These are phyloP conservation scores for Strombidium stylifer DNA, from an alignment of 73 alveolate genomes.

Conservation along the genomic window DNA sequence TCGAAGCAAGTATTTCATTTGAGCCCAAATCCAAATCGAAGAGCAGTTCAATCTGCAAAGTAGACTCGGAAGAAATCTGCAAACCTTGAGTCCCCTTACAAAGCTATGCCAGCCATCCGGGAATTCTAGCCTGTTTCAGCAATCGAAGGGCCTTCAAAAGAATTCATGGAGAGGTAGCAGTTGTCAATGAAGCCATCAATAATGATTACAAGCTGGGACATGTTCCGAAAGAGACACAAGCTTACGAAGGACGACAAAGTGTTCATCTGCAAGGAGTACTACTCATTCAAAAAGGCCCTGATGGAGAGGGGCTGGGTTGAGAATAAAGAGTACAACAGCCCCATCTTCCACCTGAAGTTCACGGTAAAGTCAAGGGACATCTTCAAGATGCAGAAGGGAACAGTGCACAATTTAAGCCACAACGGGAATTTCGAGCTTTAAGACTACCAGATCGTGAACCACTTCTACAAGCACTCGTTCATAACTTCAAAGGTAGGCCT, in stretches of 20 bases:
- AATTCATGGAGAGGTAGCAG: conserved; percentile 36
- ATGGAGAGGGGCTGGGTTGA: conserved; percentile 94
- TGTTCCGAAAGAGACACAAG: conserved; percentile 60
- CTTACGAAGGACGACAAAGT: conserved; percentile 55
- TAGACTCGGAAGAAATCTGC: neutral
- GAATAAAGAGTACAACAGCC: conserved; percentile 76
- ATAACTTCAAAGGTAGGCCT: neutral
- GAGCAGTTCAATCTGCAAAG: neutral
- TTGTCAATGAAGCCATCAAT: conserved; percentile 27
- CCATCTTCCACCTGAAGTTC: conserved; percentile 81
- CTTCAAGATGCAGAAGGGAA: no score
- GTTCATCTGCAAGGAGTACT: conserved; percentile 86
- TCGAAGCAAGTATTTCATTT: no score
- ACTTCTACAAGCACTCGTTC: neutral
- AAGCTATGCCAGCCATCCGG: no score
- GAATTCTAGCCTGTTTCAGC: no score
- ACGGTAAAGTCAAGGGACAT: conserved; percentile 17
- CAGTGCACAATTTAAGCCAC: no score
- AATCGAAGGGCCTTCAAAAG: conserved; percentile 44
- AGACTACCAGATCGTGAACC: conserved; percentile 8
- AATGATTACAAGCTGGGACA: conserved; percentile 37
- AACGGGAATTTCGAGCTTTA: conserved; percentile 4
- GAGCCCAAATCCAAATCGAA: neutral
- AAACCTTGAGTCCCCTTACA: no score
- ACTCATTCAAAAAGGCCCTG: conserved; percentile 76